Percentiles rank a stretch among this genome's conserved stretches.
These are phyloP conservation scores for Mitragyna speciosa DNA, from an alignment of 257 asterid species.

Conservation along the genomic window DNA sequence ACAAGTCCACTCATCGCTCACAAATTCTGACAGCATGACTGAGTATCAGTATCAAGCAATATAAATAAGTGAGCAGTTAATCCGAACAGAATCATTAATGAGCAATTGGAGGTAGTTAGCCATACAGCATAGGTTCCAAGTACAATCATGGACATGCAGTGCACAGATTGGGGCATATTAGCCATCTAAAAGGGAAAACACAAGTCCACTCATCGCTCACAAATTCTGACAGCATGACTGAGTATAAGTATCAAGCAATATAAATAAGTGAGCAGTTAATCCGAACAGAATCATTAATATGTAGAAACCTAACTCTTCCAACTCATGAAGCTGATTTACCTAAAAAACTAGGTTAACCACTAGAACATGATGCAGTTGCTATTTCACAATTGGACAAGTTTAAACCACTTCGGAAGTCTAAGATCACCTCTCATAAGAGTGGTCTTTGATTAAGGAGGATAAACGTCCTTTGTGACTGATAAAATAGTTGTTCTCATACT, in stretches of 20 bases:
- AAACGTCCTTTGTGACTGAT: no score
- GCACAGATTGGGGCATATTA: neutral
- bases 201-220: neutral
- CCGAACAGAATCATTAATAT: neutral
- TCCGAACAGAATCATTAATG: neutral
- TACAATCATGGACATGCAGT: no score
- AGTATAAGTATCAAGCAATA: neutral
- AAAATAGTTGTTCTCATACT: no score
- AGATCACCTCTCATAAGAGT: no score
- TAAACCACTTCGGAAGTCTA: no score
- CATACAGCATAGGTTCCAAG: neutral
- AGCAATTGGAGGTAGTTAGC: neutral
- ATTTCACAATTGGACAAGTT: no score
- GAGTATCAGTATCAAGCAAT: neutral
- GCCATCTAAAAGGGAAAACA: neutral
- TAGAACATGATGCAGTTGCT: no score
- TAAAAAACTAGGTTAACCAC: no score
- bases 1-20: neutral
- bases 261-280: neutral
- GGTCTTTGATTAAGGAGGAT: no score
- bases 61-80: neutral
- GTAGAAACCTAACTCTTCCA: no score
- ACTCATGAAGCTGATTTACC: no score
- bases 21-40: neutral
- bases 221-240: neutral